phyloP scores from a whole-genome alignment of 192 early-diverging fungal species.

The Backusella morwellensis region DNA sequence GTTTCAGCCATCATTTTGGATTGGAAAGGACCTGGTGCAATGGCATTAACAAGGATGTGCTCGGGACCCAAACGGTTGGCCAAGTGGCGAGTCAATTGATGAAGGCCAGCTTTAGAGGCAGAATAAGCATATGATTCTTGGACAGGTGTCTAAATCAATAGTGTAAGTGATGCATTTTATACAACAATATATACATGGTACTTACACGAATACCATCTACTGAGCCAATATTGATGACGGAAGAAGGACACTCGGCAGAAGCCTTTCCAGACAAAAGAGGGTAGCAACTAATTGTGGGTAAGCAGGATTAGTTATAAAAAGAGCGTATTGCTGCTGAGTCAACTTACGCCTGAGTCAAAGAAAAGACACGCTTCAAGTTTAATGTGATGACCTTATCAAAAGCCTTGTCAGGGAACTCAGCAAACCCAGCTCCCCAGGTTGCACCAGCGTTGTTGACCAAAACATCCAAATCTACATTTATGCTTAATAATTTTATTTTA shows the following conservation, averaged over 20 bases:
- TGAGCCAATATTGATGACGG: constrained; percentile 88
- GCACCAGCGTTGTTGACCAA: constrained; percentile 89
- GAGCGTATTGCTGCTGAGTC: too few relatives aligned
- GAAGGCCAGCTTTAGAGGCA: constrained; percentile 75
- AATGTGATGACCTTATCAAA: constrained; percentile 81
- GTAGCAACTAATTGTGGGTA: constrained; percentile 37
- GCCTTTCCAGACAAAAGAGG: constrained; percentile 65
- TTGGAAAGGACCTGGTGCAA: constrained; percentile 73
- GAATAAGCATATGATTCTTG: constrained; percentile 70
- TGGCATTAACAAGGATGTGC: constrained; percentile 63
- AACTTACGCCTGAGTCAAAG: constrained; percentile 64
- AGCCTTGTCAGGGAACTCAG: constrained; percentile 56
- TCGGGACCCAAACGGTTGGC: constrained; percentile 58
- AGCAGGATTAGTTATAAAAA: not conserved
- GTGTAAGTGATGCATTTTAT: not conserved
- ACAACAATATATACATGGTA: not conserved
- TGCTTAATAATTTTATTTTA: not conserved
- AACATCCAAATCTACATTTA: constrained; percentile 64
- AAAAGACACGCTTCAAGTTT: constrained; percentile 82
- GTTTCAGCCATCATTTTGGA: constrained; percentile 78
- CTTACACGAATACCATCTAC: constrained; percentile 55
- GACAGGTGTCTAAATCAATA: not conserved
- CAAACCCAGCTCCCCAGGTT: constrained; percentile 53
- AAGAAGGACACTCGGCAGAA: constrained; percentile 55
- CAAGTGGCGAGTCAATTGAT: constrained; percentile 70